Conservation (phyloP, 208 protist species). For the Sergeia podlipaevii region DNA sequence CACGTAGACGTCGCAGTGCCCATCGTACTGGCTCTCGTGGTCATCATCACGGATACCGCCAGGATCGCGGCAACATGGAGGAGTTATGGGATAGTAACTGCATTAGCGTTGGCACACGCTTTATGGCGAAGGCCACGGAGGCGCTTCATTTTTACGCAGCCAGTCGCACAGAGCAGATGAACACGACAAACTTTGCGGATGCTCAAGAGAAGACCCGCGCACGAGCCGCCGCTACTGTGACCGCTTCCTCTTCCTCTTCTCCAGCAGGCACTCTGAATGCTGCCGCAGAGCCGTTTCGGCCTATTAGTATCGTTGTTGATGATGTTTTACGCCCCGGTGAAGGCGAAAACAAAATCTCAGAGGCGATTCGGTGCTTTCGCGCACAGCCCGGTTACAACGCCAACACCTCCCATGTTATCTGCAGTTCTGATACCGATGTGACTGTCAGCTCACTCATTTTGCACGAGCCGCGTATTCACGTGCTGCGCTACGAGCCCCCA, state of each 20-base stretch:
- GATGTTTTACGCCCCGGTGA: conserved; percentile 96
- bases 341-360: conserved; percentile 92
- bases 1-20: conserved; percentile 81
- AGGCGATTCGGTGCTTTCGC: conserved; percentile 75
- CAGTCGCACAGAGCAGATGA: conserved; percentile 81
- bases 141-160: conserved; percentile 79
- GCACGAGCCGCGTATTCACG: conserved; percentile 97
- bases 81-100: conserved; percentile 78
- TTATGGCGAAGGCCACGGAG: conserved; percentile 77
- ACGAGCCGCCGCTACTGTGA: not conserved
- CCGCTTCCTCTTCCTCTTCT: not conserved
- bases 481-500: conserved; percentile 96
- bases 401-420: conserved; percentile 97
- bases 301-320: conserved; percentile 92
- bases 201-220: not conserved
- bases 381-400: conserved; percentile 93
- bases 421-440: conserved; percentile 99
- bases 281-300: conserved; percentile 8
- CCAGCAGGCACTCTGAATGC: not conserved
- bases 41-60: conserved; percentile 9
- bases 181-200: conserved; percentile 65
- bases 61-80: conserved; percentile 19
- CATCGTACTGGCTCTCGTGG: conserved; percentile 39
- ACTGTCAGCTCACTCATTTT: conserved; percentile 96
- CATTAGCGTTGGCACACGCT: conserved; percentile 82